These are phyloP conservation scores for Corymbia maculata DNA, from an alignment of 345 rosid species.

Conservation along the genomic window DNA sequence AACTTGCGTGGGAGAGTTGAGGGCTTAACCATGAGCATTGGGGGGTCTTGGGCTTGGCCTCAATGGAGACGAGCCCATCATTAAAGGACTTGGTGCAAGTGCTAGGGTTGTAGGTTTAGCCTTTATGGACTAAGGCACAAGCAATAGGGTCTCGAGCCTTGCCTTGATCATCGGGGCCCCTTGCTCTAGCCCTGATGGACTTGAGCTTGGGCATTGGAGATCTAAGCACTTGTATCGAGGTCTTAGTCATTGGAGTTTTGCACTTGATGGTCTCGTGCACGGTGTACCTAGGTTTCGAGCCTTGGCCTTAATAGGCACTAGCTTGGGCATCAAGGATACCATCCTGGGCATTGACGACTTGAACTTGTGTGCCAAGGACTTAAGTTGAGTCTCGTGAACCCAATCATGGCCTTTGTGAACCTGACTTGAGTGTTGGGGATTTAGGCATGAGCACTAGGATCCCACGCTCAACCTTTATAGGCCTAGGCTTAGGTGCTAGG, in stretches of 20 bases:
- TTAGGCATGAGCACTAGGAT: background rate
- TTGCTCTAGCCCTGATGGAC: too few relatives aligned
- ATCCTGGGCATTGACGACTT: background rate
- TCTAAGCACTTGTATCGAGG: too few relatives aligned
- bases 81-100: too few relatives aligned
- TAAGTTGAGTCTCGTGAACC: rapidly evolving
- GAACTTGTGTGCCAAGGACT: rapidly evolving
- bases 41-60: too few relatives aligned
- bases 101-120: too few relatives aligned
- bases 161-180: too few relatives aligned
- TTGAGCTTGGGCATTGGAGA: too few relatives aligned
- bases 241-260: too few relatives aligned
- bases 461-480: background rate
- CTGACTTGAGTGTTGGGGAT: background rate
- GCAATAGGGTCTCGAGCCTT: too few relatives aligned
- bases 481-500: background rate
- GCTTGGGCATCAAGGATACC: rapidly evolving
- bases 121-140: too few relatives aligned
- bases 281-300: rapidly evolving
- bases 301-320: background rate
- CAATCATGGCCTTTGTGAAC: background rate
- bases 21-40: too few relatives aligned
- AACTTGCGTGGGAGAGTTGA: background rate
- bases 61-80: too few relatives aligned
- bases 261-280: background rate